Conservation (phyloP, 306 rosid genomes). For the Oemleria cerasiformis region DNA sequence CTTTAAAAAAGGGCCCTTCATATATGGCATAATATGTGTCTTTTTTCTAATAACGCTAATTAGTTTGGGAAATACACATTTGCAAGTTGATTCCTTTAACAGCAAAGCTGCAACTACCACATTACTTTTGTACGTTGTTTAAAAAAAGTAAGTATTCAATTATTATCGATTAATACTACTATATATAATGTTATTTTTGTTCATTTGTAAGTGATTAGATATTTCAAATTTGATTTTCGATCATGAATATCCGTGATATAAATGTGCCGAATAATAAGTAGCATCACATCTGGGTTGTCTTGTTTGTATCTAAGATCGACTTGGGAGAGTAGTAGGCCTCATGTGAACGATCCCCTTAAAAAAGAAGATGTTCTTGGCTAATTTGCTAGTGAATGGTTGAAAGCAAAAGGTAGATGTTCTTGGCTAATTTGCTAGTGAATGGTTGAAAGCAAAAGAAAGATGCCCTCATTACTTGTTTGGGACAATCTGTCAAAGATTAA, state of each 20-base stretch:
- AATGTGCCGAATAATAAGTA: too few species aligned
- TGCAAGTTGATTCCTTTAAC: conserved; percentile 18
- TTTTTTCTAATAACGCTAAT: neutral
- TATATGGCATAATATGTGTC: neutral
- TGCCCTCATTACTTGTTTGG: conserved; percentile 5
- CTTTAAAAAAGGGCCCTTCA: neutral
- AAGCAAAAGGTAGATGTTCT: neutral
- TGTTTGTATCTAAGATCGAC: neutral
- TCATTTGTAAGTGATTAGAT: too few species aligned
- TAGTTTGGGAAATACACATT: conserved; percentile 21
- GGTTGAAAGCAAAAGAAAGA: neutral
- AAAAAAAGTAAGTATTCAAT: neutral
- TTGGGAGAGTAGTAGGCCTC: conserved; percentile 13
- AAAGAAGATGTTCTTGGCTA: neutral
- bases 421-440: neutral
- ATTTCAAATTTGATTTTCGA: too few species aligned
- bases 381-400: neutral
- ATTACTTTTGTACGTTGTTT: neutral
- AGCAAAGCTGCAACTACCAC: conserved; percentile 29
- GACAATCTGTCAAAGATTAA: neutral
- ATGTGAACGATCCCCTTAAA: conserved; percentile 5
- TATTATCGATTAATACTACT: too few species aligned
- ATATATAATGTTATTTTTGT: too few species aligned
- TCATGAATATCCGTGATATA: too few species aligned
- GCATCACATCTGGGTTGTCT: conserved; percentile 1